Conservation (phyloP, 1,284 basidiomycete genomes). For the Tilletiopsis washingtonensis region DNA sequence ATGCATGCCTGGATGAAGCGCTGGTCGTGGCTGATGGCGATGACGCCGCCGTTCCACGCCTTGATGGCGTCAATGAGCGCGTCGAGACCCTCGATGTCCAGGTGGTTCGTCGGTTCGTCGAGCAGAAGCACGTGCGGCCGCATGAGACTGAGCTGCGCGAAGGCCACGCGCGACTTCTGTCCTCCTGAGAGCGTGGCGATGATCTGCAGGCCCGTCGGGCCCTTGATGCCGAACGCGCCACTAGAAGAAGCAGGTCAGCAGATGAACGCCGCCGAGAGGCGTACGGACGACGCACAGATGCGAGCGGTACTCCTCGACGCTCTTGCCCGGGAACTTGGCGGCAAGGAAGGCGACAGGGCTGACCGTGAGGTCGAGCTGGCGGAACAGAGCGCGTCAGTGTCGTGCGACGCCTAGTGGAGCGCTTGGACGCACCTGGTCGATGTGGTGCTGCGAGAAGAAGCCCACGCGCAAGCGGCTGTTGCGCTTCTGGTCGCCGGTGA, state of each 20-base stretch:
- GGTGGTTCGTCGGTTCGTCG: constrained; percentile 96
- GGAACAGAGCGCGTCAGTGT: background rate
- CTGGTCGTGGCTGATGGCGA: constrained; percentile 42
- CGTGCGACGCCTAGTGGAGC: background rate
- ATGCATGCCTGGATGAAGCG: constrained; percentile 39
- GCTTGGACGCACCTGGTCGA: constrained; percentile 60
- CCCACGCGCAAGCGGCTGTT: constrained; percentile 72
- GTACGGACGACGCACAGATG: constrained; percentile 57
- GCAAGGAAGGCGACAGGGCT: constrained; percentile 87
- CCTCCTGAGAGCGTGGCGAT: constrained; percentile 63
- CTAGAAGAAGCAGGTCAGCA: no score
- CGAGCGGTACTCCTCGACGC: constrained; percentile 87
- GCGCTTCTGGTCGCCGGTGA: constrained; percentile 72
- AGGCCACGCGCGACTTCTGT: constrained; percentile 94
- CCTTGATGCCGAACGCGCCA: constrained; percentile 99
- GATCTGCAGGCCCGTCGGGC: constrained; percentile 84
- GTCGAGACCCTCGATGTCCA: constrained; percentile 84
- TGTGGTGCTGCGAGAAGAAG: constrained; percentile 70
- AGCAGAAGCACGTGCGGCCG: constrained; percentile 91
- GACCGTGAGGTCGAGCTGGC: constrained; percentile 63
- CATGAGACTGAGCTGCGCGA: constrained; percentile 80
- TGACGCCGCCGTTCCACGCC: constrained; percentile 84
- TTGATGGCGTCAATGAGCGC: constrained; percentile 82
- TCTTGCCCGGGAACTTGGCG: constrained; percentile 83
- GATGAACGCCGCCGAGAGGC: no score